Percentiles rank a stretch among this genome's conserved stretches.
These are phyloP conservation scores for Odontarrhena argentea DNA, from an alignment of 345 rosid species.

Conservation along the genomic window DNA sequence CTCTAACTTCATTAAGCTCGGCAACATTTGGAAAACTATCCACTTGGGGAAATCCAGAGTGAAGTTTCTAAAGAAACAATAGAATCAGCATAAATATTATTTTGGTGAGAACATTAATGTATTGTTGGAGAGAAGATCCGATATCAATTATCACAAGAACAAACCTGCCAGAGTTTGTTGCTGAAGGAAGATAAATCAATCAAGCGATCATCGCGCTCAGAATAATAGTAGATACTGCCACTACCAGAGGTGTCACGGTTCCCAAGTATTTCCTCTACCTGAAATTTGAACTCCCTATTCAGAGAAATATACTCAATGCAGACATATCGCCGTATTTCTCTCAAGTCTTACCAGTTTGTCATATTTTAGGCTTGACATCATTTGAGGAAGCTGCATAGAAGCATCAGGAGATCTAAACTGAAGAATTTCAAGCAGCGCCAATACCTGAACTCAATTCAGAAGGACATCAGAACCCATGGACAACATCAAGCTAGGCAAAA, in stretches of 20 bases:
- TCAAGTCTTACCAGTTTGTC: slow-evolving; percentile 62
- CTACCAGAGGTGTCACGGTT: slow-evolving; percentile 68
- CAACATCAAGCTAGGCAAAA: slow-evolving; percentile 26
- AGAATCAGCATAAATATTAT: slow-evolving; percentile 28
- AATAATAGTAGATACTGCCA: slow-evolving; percentile 81
- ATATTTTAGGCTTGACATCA: slow-evolving; percentile 63
- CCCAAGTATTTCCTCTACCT: slow-evolving; percentile 85
- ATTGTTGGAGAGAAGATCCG: slow-evolving; percentile 18
- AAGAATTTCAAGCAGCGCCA: slow-evolving; percentile 82
- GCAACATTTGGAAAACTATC: slow-evolving; percentile 61
- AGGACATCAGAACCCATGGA: slow-evolving; percentile 19
- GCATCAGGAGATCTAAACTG: slow-evolving; percentile 89
- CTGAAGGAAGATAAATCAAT: slow-evolving; percentile 80
- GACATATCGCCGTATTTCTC: slow-evolving; percentile 10
- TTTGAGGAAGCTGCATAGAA: slow-evolving; percentile 65
- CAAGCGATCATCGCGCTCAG: slow-evolving; percentile 93
- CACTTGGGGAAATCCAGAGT: slow-evolving; percentile 61
- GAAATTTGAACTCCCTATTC: slow-evolving; percentile 35
- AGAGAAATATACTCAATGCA: neutral
- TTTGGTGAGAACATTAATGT: slow-evolving; percentile 17
- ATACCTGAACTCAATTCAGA: slow-evolving; percentile 55
- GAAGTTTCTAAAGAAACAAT: slow-evolving; percentile 58
- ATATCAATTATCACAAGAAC: slow-evolving; percentile 31
- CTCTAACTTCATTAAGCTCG: slow-evolving; percentile 80
- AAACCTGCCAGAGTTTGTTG: slow-evolving; percentile 86